Base-by-base conservation (phyloP, 768 basidiomycete genomes). In the Exidia glandulosa region DNA sequence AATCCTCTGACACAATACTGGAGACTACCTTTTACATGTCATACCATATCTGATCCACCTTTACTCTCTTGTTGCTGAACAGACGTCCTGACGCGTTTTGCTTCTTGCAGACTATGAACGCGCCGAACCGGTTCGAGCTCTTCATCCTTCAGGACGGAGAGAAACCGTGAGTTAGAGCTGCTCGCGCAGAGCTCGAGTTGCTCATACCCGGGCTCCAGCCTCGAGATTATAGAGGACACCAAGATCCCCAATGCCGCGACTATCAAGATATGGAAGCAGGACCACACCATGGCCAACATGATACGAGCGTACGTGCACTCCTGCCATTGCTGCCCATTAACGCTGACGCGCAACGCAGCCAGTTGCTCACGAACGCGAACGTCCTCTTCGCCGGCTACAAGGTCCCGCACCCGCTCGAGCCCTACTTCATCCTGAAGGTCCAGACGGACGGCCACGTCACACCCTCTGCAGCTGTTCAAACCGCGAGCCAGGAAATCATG, bases 191-290 rank as follows among this genome's bases (percentile, higher is more conserved):
- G 27, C 52, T 37, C 56, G 59, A 33, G 56, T 47, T 48, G 31
- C 47, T 57, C 63, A 63, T 58, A 30, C 41, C 32, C 60, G 60
- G 48, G 57, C 31, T 60, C 27, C 69, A 97, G 94, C 50, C 84
- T 98, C 59, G 90, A 93, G 67, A 79, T 98, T 48, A 83, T 81
- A 0, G 94, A 98, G 73, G 96, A 99, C 74, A 94, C 92, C 48
- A 97, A 96, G 76, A 92, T 98, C 62, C 94, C 94, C 0, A 96
- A 97, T 67, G 94, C 96, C 2, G 95, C 95, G 19, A 95, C 94
- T 0, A 84, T 99, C 63, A 92, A 91, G 66, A 79, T 99, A 66
- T 79, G 90, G 62, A 97, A 97, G 75, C 95, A 99, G 70, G 96
- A 98, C 69, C 96, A 98, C 70, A 99, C 96, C 0, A 75, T 98